A percentile compares a stretch with the other conserved stretches of the same genome.
phyloP scores from a whole-genome alignment of 2,329 filamentous ascomycete species.

The Ascocoryne sarcoides region DNA sequence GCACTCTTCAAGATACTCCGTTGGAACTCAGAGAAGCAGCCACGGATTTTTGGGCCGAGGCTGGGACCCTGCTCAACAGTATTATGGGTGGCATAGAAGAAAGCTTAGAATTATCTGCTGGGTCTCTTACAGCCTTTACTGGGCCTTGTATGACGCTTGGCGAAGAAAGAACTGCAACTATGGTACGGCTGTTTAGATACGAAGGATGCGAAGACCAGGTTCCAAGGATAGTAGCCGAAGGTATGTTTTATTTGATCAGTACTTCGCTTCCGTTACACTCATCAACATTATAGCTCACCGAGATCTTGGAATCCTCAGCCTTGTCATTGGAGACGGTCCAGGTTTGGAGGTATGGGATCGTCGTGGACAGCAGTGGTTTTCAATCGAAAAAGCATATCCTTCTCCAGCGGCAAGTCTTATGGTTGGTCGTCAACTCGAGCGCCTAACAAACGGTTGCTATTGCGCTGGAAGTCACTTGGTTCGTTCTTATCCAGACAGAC shows the following conservation, averaged over 20 bases:
- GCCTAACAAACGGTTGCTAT: constrained; percentile 19
- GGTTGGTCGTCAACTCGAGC: constrained; percentile 19
- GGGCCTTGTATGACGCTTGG: constrained; percentile 14
- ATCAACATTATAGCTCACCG: constrained; percentile 14
- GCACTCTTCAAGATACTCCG: constrained; percentile 14
- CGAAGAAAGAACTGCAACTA: constrained; percentile 15
- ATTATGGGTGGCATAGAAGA: constrained; percentile 14
- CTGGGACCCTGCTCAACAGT: constrained; percentile 15
- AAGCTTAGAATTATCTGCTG: constrained; percentile 18
- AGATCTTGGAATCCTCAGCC: constrained; percentile 22
- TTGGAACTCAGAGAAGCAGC: constrained; percentile 13
- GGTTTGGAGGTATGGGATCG: constrained; percentile 21
- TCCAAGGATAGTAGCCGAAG: constrained; percentile 19
- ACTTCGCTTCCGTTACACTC: constrained; percentile 1
- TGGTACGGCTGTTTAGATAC: constrained; percentile 23
- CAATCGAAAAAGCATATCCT: constrained; percentile 17
- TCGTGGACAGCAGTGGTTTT: constrained; percentile 11
- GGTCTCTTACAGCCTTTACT: constrained; percentile 17
- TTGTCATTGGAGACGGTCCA: constrained; percentile 22
- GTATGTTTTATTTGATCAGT: constrained; percentile 7
- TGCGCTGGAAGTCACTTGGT: constrained; percentile 19
- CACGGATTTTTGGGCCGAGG: constrained; percentile 14
- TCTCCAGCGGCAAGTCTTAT: constrained; percentile 15
- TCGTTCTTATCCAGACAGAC: constrained; percentile 13
- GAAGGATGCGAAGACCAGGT: constrained; percentile 13